These are phyloP conservation scores for Saccharomyces uvarum DNA, from an alignment of 1,139 yeast species.

Conservation along the genomic window DNA sequence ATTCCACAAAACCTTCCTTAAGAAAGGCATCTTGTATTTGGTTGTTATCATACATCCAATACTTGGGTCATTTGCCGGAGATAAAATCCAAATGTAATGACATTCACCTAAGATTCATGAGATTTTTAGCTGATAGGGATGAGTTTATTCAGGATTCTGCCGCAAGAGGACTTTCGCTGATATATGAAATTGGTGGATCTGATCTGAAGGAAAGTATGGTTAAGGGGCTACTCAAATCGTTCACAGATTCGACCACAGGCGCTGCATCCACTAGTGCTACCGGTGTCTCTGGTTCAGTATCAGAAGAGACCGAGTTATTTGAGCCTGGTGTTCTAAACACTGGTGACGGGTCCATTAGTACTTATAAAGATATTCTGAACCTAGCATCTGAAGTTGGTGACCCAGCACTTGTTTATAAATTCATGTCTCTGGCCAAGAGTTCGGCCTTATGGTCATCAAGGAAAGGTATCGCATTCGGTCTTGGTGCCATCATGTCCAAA, in stretches of 20 bases:
- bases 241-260: conserved; percentile 61
- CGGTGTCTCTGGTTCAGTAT: conserved; percentile 55
- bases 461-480: conserved; percentile 89
- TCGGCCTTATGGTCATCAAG: conserved; percentile 89
- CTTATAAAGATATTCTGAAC: conserved; percentile 76
- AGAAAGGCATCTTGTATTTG: conserved; percentile 79
- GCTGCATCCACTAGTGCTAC: conserved; percentile 22
- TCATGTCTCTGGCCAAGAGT: conserved; percentile 85
- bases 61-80: conserved; percentile 46
- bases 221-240: conserved; percentile 65
- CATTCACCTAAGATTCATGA: conserved; percentile 68
- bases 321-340: conserved; percentile 76
- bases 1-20: conserved; percentile 62
- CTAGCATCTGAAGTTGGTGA: conserved; percentile 94
- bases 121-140: conserved; percentile 68
- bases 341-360: conserved; percentile 78
- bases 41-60: conserved; percentile 74
- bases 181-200: conserved; percentile 69
- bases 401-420: conserved; percentile 86
- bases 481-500: conserved; percentile 77
- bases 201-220: conserved; percentile 68
- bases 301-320: conserved; percentile 75
- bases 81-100: conserved; percentile 32
- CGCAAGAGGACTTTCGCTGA: conserved; percentile 74
- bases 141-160: conserved; percentile 88